Conservation (phyloP, 345 rosid species). For the Odontarrhena argentea region DNA sequence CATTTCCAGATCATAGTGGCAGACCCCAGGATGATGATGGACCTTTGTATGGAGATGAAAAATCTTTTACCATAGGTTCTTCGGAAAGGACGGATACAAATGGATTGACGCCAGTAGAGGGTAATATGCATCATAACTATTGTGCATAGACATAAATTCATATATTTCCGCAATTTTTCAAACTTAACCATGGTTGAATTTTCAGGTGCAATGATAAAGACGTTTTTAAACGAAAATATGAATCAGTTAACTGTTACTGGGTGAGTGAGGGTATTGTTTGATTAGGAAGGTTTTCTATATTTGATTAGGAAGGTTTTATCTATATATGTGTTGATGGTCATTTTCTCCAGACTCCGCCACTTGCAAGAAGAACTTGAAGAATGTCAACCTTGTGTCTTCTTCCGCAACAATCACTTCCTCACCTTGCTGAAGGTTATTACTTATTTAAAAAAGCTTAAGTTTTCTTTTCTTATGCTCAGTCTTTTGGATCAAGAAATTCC, state of each 20-base stretch:
- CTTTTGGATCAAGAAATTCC: neutral
- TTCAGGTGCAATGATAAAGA: conserved; percentile 68
- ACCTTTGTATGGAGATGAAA: conserved; percentile 75
- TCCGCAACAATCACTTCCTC: conserved; percentile 91
- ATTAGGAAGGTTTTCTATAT: conserved; percentile 1
- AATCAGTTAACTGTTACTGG: conserved; percentile 77
- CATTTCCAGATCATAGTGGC: conserved; percentile 50
- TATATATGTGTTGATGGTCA: neutral
- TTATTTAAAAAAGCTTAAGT: conserved; percentile 13
- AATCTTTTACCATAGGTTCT: conserved; percentile 64
- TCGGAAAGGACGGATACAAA: conserved; percentile 40
- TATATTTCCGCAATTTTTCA: conserved; percentile 18
- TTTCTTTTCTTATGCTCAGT: neutral
- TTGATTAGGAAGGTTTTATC: conserved; percentile 13
- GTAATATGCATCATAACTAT: conserved; percentile 39
- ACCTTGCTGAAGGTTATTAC: conserved; percentile 89
- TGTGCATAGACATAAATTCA: conserved; percentile 6
- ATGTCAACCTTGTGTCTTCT: conserved; percentile 81
- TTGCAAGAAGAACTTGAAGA: conserved; percentile 73
- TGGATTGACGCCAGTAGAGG: conserved; percentile 67
- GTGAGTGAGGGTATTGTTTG: conserved; percentile 48
- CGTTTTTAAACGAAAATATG: conserved; percentile 63
- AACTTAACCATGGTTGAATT: conserved; percentile 19
- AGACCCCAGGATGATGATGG: conserved; percentile 49
- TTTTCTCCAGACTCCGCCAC: conserved; percentile 62